Conservation (phyloP, 148 eudicot species). For the Chenopodium album region DNA sequence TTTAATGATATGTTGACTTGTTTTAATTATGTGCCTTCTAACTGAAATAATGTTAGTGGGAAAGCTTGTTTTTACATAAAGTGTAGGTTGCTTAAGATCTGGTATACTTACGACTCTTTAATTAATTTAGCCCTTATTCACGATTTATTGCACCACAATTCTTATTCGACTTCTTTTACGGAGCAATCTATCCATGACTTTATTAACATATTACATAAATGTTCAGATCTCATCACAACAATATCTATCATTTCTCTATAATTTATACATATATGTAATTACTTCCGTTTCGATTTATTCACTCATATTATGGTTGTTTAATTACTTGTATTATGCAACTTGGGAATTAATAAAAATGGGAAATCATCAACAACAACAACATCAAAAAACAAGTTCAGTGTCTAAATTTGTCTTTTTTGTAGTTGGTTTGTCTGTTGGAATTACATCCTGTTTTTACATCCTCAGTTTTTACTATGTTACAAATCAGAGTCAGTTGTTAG, state of each 20-base stretch:
- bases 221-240: neutral
- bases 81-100: conserved; percentile 19
- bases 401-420: neutral
- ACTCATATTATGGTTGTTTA: neutral
- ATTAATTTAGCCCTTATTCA: neutral
- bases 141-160: conserved; percentile 2
- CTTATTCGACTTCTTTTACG: neutral
- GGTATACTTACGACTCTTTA: neutral
- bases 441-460: conserved; percentile 15
- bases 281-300: neutral
- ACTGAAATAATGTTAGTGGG: neutral
- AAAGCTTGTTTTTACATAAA: neutral
- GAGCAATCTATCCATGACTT: neutral
- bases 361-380: neutral
- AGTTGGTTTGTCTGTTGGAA: conserved; percentile 12
- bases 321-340: neutral
- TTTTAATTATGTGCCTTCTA: neutral
- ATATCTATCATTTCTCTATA: no score
- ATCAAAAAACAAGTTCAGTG: neutral
- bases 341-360: neutral
- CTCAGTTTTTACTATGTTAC: conserved; percentile 8
- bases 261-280: no score
- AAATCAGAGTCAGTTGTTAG: neutral
- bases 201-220: conserved; percentile 4
- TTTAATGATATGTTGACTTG: neutral